A percentile compares a stretch with the other conserved stretches of the same genome.
phyloP scores from a whole-genome alignment of 2,329 filamentous ascomycete species.

The Venturia nashicola region DNA sequence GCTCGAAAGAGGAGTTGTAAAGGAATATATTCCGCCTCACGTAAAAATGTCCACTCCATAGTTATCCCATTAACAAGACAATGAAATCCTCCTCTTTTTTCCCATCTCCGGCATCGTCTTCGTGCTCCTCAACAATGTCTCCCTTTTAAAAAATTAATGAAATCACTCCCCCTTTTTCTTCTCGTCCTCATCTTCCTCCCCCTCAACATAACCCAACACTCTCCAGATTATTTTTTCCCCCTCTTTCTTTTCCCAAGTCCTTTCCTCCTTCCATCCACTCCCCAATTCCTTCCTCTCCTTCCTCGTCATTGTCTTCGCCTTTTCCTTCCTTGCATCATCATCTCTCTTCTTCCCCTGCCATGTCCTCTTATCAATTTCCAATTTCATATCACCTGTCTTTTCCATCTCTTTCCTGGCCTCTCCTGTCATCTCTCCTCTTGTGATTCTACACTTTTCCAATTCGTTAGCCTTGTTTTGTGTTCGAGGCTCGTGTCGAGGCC shows the following conservation, averaged over 20 bases:
- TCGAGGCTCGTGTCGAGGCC: no score
- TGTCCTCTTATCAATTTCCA: background rate
- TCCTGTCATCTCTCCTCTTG: no score
- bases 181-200: background rate
- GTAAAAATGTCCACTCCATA: no score
- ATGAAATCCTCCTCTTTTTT: no score
- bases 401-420: background rate
- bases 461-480: background rate
- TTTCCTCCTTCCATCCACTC: background rate
- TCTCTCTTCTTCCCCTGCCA: background rate
- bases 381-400: background rate
- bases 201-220: background rate
- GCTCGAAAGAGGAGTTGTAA: no score
- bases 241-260: background rate
- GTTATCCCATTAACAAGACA: no score
- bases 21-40: no score
- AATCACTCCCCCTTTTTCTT: no score
- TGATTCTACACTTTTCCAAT: no score
- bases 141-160: no score
- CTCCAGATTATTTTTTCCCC: background rate
- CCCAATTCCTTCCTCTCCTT: background rate
- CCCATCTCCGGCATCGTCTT: no score
- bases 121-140: no score
- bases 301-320: background rate
- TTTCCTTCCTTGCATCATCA: background rate